A percentile compares a stretch with the other conserved stretches of the same genome.
These are phyloP conservation scores for Quercus tomentella DNA, from an alignment of 331 rosid species.

Conservation along the genomic window DNA sequence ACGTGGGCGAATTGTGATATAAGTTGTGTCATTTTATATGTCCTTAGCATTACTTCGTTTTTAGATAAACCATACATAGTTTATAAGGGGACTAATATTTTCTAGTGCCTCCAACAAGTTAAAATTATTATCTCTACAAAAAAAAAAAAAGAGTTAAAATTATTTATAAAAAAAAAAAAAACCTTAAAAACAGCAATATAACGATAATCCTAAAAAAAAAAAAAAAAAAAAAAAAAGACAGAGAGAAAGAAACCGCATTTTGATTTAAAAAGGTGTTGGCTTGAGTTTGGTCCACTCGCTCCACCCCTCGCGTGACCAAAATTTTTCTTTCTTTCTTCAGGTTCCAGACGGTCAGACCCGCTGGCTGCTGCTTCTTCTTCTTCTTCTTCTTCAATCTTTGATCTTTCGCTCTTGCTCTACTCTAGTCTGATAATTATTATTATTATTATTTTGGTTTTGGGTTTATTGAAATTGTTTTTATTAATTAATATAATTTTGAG, in stretches of 20 bases:
- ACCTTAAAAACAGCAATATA: no score
- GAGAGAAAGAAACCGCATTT: not conserved
- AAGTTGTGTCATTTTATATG: rapidly evolving
- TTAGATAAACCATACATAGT: no score
- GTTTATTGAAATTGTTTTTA: no score
- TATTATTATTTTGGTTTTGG: not conserved
- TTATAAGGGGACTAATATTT: no score
- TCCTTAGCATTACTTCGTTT: no score
- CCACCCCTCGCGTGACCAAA: not conserved
- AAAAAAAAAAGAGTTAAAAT: no score
- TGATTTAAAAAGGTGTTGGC: not conserved
- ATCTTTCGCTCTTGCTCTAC: not conserved
- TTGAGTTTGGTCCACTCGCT: not conserved
- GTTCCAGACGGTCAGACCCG: no score
- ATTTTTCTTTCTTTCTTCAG: not conserved
- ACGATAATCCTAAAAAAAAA: no score
- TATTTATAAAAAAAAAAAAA: no score
- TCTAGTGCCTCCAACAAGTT: no score
- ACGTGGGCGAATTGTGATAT: rapidly evolving
- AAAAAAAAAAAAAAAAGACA: not conserved
- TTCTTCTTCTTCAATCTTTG: not conserved
- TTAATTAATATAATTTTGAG: no score
- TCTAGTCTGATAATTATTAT: not conserved
- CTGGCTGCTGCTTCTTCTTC: not conserved
- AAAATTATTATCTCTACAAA: no score